Conservation (phyloP, 2,329 filamentous ascomycete species). For the Sporothrix euskadiensis region DNA sequence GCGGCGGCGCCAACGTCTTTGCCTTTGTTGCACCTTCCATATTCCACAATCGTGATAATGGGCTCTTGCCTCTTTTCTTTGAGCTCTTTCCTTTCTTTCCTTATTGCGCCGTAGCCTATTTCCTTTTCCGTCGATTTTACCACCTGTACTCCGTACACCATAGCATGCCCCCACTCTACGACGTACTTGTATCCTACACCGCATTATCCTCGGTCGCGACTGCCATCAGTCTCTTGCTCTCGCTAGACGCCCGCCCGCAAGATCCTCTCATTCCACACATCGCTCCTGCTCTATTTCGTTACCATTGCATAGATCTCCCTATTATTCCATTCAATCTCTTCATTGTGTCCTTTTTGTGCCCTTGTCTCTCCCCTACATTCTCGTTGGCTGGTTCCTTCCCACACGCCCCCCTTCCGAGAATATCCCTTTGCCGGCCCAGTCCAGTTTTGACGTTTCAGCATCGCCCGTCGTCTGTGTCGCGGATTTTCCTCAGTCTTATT, state of each 20-base stretch:
- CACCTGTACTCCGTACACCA: not conserved
- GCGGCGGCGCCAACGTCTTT: constrained; percentile 1
- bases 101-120: not conserved
- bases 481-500: constrained; percentile 33
- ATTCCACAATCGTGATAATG: not conserved
- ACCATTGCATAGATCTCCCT: constrained; percentile 1
- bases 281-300: constrained; percentile 8
- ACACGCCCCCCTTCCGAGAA: constrained; percentile 24
- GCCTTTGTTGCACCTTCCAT: constrained; percentile 21
- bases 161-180: not conserved
- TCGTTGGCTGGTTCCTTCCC: constrained; percentile 22
- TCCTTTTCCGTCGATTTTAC: constrained; percentile 16
- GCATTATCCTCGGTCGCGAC: not conserved
- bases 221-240: not conserved
- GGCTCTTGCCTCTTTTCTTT: not conserved
- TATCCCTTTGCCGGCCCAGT: constrained; percentile 31
- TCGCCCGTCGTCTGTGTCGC: constrained; percentile 34
- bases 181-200: not conserved
- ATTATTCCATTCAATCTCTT: not conserved
- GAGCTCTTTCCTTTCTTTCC: not conserved
- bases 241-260: not conserved
- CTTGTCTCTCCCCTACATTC: constrained; percentile 13
- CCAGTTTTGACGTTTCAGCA: constrained; percentile 39
- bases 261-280: constrained; percentile 1
- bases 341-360: not conserved